These are phyloP conservation scores for Megacollybia platyphylla DNA, from an alignment of 1,284 basidiomycete species.

Conservation along the genomic window DNA sequence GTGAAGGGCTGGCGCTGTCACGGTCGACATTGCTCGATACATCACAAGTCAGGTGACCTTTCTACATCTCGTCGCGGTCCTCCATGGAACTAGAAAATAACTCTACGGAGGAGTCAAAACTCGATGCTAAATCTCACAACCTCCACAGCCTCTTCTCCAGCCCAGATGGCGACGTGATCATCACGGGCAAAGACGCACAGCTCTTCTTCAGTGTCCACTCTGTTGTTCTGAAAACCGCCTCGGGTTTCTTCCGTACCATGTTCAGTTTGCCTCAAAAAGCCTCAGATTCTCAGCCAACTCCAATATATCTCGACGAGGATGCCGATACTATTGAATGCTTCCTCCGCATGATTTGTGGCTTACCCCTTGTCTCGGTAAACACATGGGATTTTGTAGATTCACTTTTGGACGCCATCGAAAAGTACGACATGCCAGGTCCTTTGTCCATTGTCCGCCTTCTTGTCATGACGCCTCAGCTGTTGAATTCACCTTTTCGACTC, in stretches of 20 bases:
- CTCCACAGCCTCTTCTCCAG: conserved; percentile 12
- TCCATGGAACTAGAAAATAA: conserved; percentile 4
- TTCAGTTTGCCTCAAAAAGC: conserved; percentile 38
- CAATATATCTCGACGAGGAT: conserved; percentile 45
- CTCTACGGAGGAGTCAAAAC: background rate
- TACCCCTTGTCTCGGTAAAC: conserved; percentile 28
- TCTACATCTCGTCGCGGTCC: background rate
- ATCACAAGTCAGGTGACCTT: background rate
- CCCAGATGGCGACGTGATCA: conserved; percentile 33
- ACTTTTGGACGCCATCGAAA: conserved; percentile 47
- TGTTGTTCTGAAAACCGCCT: conserved; percentile 46
- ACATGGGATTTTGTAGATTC: conserved; percentile 23
- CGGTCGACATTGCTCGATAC: background rate
- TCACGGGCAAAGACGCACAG: conserved; percentile 27
- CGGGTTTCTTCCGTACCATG: conserved; percentile 47
- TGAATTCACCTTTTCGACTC: conserved; percentile 38
- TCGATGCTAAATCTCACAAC: background rate
- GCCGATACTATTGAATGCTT: conserved; percentile 34
- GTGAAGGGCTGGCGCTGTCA: conserved; percentile 1
- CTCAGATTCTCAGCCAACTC: conserved; percentile 14
- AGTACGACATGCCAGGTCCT: conserved; percentile 56
- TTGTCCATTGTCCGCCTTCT: conserved; percentile 41
- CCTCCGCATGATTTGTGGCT: conserved; percentile 46
- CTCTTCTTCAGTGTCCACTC: conserved; percentile 44
- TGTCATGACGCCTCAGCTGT: conserved; percentile 30